phyloP scores from a whole-genome alignment of 1,284 basidiomycete genomes.

The Leucoagaricus sp. region DNA sequence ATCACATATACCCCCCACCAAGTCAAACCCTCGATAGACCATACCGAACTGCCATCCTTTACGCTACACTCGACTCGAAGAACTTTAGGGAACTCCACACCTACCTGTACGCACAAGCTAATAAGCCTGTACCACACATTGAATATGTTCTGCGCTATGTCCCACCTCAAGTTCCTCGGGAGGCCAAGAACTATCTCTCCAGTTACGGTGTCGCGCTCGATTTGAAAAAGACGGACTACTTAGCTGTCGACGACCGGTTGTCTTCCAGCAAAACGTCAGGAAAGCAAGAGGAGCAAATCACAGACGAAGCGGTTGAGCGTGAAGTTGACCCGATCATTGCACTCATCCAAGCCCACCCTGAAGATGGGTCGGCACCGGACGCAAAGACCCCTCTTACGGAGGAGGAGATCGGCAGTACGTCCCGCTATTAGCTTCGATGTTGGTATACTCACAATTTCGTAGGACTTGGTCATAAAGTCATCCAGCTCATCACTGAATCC shows the following conservation, averaged over 20 bases:
- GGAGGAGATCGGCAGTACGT: slow-evolving; percentile 60
- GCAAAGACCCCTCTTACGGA: slow-evolving; percentile 58
- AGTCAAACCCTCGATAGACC: slow-evolving; percentile 41
- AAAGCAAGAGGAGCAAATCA: slow-evolving; percentile 23
- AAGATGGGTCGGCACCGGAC: slow-evolving; percentile 49
- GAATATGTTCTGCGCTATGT: slow-evolving; percentile 78
- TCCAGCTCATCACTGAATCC: slow-evolving; percentile 71
- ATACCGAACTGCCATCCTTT: slow-evolving; percentile 68
- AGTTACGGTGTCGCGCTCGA: slow-evolving; percentile 94
- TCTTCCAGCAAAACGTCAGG: slow-evolving; percentile 26
- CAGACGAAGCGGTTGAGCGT: slow-evolving; percentile 24
- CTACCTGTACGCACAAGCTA: slow-evolving; percentile 56
- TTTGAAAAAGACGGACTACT: slow-evolving; percentile 96
- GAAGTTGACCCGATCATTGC: slow-evolving; percentile 45
- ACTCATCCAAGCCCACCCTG: slow-evolving; percentile 58
- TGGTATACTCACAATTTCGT: slow-evolving; percentile 1
- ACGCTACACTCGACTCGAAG: slow-evolving; percentile 59
- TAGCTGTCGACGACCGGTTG: slow-evolving; percentile 86
- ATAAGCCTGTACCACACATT: slow-evolving; percentile 45
- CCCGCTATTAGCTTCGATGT: background rate
- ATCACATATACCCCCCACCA: slow-evolving; percentile 62
- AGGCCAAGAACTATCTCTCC: slow-evolving; percentile 53
- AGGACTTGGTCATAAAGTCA: slow-evolving; percentile 76
- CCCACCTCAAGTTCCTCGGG: slow-evolving; percentile 35
- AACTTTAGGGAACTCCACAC: slow-evolving; percentile 71